Base-by-base conservation (phyloP, 306 rosid genomes). In the Aeschynomene evenia region DNA sequence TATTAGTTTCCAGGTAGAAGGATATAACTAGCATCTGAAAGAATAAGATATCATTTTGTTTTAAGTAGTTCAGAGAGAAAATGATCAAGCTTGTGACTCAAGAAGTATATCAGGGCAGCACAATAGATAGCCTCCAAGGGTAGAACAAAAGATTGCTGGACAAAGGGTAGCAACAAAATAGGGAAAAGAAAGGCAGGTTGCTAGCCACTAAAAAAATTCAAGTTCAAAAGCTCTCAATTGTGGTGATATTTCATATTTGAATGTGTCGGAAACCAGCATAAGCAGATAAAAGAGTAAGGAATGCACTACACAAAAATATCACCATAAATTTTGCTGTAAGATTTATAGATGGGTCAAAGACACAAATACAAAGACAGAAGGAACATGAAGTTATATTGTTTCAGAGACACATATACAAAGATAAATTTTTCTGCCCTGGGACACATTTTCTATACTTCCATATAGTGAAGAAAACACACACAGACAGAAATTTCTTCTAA, bases 61-160 rank as follows among this genome's bases (percentile, higher is more conserved):
- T n/a, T 8, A n/a, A 18, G 20, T 2, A 31, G 52, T 19, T 22
- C 9, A 48, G 22, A 29, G 24, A 67, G 49, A 37, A n/a, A n/a
- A 58, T 2, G 43, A 14, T 40, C 59, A 18, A 19, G 61, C 31
- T 70, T 46, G 20, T 37, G 23, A 23, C 28, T 55, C 58, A 40
- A 34, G 39, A 52, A 61, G 39, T 26, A 67, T 69, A 53, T 61
- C 16, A 9, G 2, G 49, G 53, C 7, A 43, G 10, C 14, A 40
- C 56, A 52, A 46, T 12, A 46, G 22, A 68, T 15, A 29, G 63
- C 19, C 29, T n/a, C n/a, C 29, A 26, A 1, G 29, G 29, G 29
- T n/a, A n/a, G n/a, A n/a, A n/a, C n/a, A n/a, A n/a, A 34, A 66
- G 36, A 56, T 18, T 57, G 21, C 57, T 70, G 26, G 31, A n/a